These are phyloP conservation scores for Microbotryum scabiosae DNA, from an alignment of 1,284 basidiomycete species.

Conservation along the genomic window DNA sequence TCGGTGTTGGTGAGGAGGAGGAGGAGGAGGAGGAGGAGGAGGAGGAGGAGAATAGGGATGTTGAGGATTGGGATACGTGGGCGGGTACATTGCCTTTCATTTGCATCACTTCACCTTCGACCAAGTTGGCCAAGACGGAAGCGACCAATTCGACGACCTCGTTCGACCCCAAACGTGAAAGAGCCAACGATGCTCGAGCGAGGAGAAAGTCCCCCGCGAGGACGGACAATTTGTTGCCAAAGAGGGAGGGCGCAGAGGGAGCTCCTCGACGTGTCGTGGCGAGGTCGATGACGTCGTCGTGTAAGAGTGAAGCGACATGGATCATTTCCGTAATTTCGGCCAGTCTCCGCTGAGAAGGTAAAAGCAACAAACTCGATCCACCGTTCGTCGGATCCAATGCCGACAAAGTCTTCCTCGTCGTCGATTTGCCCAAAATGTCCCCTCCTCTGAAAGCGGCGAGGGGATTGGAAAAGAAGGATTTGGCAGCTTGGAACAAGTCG, in stretches of 20 bases:
- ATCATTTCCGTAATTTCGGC: slow-evolving; percentile 99
- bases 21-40: background rate
- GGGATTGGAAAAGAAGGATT: slow-evolving; percentile 45
- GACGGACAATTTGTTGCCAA: slow-evolving; percentile 92
- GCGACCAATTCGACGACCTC: slow-evolving; percentile 92
- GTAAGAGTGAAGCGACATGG: slow-evolving; percentile 88
- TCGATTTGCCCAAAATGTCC: background rate
- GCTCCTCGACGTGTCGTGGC: slow-evolving; percentile 72
- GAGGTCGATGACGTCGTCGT: slow-evolving; percentile 90
- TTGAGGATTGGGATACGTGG: background rate
- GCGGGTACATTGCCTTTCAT: slow-evolving; percentile 46
- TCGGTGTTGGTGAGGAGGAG: slow-evolving; percentile 7
- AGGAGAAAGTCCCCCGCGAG: slow-evolving; percentile 93
- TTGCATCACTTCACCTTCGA: slow-evolving; percentile 93
- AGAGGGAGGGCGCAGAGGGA: slow-evolving; percentile 74
- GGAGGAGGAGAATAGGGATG: background rate
- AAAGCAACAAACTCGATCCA: slow-evolving; percentile 35
- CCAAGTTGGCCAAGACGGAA: slow-evolving; percentile 86
- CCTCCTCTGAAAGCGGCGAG: slow-evolving; percentile 9
- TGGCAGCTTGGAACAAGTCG: slow-evolving; percentile 59
- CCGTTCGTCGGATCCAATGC: background rate
- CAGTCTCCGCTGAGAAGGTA: slow-evolving; percentile 83
- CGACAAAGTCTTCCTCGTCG: background rate
- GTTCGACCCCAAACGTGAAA: slow-evolving; percentile 73
- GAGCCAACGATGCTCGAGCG: slow-evolving; percentile 77